Conservation (phyloP, 768 basidiomycete genomes). For the Lactarius hatsudake region DNA sequence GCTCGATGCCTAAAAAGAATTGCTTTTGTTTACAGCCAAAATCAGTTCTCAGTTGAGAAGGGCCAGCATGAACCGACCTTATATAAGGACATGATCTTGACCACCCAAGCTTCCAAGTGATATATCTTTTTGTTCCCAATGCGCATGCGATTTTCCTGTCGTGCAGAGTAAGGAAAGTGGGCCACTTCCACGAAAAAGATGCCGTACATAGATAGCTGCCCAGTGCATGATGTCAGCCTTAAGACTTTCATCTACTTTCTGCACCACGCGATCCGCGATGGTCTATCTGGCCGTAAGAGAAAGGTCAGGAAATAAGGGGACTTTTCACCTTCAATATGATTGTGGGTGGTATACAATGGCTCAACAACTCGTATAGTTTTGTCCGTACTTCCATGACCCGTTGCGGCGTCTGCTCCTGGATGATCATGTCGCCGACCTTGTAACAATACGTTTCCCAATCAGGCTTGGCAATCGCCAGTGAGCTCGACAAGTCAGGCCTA, state of each 20-base stretch:
- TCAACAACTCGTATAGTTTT: slow-evolving; percentile 92
- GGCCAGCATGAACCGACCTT: slow-evolving; percentile 50
- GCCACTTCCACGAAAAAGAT: not conserved
- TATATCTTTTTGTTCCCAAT: slow-evolving; percentile 91
- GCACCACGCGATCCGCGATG: slow-evolving; percentile 82
- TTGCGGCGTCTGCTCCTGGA: slow-evolving; percentile 85
- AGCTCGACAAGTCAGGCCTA: slow-evolving; percentile 80
- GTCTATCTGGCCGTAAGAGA: slow-evolving; percentile 52
- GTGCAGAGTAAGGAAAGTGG: not conserved
- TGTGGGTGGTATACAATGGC: slow-evolving; percentile 95
- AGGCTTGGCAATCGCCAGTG: slow-evolving; percentile 87
- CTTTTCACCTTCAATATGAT: slow-evolving; percentile 78
- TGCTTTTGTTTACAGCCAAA: slow-evolving; percentile 25
- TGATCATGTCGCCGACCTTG: slow-evolving; percentile 86
- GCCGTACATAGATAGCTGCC: slow-evolving; percentile 91
- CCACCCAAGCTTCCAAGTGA: slow-evolving; percentile 96
- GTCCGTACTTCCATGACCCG: slow-evolving; percentile 88
- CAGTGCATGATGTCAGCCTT: slow-evolving; percentile 96
- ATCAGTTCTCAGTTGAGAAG: not conserved
- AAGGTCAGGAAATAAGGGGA: not conserved
- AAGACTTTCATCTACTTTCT: slow-evolving; percentile 83
- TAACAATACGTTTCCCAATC: slow-evolving; percentile 98
- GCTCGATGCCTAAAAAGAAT: slow-evolving; percentile 59
- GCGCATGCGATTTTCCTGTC: slow-evolving; percentile 93
- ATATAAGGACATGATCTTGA: slow-evolving; percentile 91